phyloP scores from a whole-genome alignment of 2,329 filamentous ascomycete genomes.

The Colletotrichum sp. region DNA sequence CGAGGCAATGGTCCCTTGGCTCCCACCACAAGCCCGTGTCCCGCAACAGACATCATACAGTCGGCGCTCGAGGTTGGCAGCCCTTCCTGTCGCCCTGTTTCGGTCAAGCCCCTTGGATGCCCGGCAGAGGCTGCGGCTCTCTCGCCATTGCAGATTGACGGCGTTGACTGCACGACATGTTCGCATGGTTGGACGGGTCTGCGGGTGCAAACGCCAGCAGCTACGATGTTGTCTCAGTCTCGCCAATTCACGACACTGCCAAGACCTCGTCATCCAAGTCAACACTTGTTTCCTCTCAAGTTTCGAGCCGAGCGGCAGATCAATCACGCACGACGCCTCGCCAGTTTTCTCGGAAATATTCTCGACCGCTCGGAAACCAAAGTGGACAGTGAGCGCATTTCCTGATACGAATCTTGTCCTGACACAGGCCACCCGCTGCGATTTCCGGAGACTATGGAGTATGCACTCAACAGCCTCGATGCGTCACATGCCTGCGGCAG shows the following conservation, averaged over 20 bases:
- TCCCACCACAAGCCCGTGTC: neutral
- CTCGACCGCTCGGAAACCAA: neutral
- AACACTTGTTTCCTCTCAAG: neutral
- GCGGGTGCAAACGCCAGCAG: neutral
- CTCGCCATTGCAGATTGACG: neutral
- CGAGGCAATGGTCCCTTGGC: neutral
- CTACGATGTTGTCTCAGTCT: neutral
- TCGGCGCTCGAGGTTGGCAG: neutral
- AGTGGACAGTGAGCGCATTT: neutral
- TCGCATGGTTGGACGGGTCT: neutral
- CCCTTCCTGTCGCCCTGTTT: neutral
- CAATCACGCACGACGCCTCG: neutral
- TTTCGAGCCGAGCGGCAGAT: neutral
- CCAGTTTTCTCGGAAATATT: neutral
- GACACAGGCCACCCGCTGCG: neutral
- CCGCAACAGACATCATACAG: neutral
- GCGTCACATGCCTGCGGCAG: neutral
- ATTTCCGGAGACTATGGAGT: neutral
- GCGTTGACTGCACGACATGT: neutral
- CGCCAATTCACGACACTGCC: neutral
- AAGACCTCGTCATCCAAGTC: neutral
- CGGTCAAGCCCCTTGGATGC: neutral
- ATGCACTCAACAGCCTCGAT: neutral
- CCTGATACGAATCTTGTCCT: neutral
- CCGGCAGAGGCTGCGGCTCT: neutral